These are phyloP conservation scores for Uronychia binucleata DNA, from an alignment of 73 alveolate genomes.

Conservation along the genomic window DNA sequence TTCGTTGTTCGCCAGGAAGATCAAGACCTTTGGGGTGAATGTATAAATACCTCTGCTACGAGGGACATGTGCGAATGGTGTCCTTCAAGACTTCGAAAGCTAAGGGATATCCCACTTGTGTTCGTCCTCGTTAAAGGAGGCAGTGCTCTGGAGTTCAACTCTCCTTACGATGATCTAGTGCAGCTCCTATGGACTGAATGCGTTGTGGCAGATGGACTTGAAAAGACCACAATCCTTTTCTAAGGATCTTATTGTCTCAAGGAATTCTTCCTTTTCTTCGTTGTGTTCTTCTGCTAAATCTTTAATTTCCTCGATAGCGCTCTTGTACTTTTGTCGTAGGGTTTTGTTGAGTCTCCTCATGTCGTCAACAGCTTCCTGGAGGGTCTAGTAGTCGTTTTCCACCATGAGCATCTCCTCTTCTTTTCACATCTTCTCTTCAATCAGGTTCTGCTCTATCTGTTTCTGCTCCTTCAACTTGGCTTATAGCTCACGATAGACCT, in stretches of 20 bases:
- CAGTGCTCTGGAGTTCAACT: constrained; percentile 2
- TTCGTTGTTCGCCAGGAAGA: neutral
- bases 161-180: constrained; percentile 1
- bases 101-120: constrained; percentile 40
- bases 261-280: constrained; percentile 84
- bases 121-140: constrained; percentile 11
- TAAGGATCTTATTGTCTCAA: constrained; percentile 75
- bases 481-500: constrained; percentile 85
- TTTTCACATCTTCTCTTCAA: constrained; percentile 64
- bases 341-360: constrained; percentile 58
- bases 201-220: constrained; percentile 46
- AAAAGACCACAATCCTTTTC: constrained; percentile 81
- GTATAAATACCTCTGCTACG: neutral
- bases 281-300: constrained; percentile 85
- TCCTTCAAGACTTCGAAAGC: constrained; percentile 15
- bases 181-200: constrained; percentile 19
- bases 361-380: constrained; percentile 79
- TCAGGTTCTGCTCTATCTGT: constrained; percentile 79
- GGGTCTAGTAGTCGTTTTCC: constrained; percentile 67
- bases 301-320: constrained; percentile 79
- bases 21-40: neutral
- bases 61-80: constrained; percentile 26
- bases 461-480: constrained; percentile 82
- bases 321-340: constrained; percentile 56
- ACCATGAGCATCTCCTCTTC: constrained; percentile 79